These are phyloP conservation scores for Salvia miltiorrhiza DNA, from an alignment of 257 asterid genomes.

Conservation along the genomic window DNA sequence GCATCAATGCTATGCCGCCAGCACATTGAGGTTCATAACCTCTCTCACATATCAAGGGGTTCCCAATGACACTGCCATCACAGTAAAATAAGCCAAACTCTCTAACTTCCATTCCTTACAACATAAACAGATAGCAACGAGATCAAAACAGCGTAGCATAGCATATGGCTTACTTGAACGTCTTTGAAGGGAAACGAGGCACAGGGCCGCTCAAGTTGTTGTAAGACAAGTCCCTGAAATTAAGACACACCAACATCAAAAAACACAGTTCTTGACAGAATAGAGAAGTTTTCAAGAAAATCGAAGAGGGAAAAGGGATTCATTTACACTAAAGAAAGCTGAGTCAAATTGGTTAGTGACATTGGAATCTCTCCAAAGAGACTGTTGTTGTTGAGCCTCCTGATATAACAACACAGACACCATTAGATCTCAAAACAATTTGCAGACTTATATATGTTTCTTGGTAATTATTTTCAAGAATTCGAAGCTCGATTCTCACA, in stretches of 20 bases:
- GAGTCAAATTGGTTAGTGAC: constrained; percentile 69
- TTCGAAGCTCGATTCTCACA: constrained; percentile 44
- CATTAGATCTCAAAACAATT: not conserved
- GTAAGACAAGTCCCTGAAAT: constrained; percentile 84
- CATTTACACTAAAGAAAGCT: constrained; percentile 80
- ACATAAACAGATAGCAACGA: not conserved
- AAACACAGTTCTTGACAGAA: not conserved
- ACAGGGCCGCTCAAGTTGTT: constrained; percentile 93
- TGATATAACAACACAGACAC: constrained; percentile 25
- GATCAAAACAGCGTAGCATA: constrained; percentile 7
- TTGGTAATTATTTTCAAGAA: not conserved
- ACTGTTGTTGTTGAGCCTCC: constrained; percentile 94
- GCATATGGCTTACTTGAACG: constrained; percentile 57
- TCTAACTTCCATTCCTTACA: not conserved
- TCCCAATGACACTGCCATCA: constrained; percentile 65
- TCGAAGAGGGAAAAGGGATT: constrained; percentile 23
- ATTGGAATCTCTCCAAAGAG: constrained; percentile 71
- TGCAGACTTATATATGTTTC: not conserved
- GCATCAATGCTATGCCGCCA: constrained; percentile 62
- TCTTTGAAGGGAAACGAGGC: constrained; percentile 73
- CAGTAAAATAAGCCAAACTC: not conserved
- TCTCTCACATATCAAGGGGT: constrained; percentile 69
- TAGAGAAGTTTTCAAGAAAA: not conserved
- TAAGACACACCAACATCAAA: constrained; percentile 15
- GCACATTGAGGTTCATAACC: constrained; percentile 65